Base-by-base conservation (phyloP, 1,284 basidiomycete species). In the Cutaneotrichosporon dermatis region DNA sequence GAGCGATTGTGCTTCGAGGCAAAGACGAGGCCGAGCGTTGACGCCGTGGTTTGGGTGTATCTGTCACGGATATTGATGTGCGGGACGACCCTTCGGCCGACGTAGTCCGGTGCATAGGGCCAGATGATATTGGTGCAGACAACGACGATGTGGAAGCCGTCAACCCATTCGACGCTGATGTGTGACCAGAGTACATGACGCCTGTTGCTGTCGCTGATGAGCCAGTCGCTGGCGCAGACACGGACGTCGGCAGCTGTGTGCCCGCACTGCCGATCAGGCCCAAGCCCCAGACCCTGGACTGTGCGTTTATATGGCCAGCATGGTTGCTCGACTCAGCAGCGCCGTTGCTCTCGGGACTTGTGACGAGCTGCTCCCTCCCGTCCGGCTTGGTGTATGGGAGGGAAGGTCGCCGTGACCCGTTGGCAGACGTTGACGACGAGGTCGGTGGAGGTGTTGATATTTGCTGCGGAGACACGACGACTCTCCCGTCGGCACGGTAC, bases 1-100 rank as follows among this genome's bases (percentile, higher is more conserved):
- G 43, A 11, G 36, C 34, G 48, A n/a, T 34, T 25, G 41, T 39
- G 36, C 48, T 51, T 8, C 51, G 57, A 8, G 57, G 57, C 6
- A 58, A 16, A n/a, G 57, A 52, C 13, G 57, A 58, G 41, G 51
- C 39, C 13, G 57, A 58, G 52, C 57, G 57, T 37, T 58, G 57
- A 33, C 44, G 41, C 11, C 56, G 56, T 34, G 50, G 56, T 34
- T 39, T 40, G 25, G 25, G 25, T 34, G 55, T 34, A 35, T 40
- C 41, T 34, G 39, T 9, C 16, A 35, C 40, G 8, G 51, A 10
- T 9, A 43, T 25, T 16, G 36, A 7, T 16, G 44, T 55, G 37
- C 44, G 39, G 16, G 51, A 33, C 12, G 43, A 16, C 6, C 40
- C 55, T n/a, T 54, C 52, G 42, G 35, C 52, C 25, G 42, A 45